phyloP scores from a whole-genome alignment of 2,329 filamentous ascomycete species.

The Aschersonia sp. region DNA sequence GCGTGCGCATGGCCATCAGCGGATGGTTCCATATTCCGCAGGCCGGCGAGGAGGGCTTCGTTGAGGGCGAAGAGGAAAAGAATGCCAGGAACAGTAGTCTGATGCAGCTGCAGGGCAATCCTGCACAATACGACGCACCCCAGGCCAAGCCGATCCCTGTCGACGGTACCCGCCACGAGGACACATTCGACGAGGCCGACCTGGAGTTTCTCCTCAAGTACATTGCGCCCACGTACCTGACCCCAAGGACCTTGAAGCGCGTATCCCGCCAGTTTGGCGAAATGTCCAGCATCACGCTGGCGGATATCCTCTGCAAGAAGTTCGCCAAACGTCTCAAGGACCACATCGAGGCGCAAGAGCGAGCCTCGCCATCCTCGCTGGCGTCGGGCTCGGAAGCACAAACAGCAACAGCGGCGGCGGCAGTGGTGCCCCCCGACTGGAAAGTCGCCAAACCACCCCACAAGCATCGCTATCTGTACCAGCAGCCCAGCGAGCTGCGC shows the following conservation, averaged over 20 bases:
- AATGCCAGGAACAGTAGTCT: constrained; percentile 81
- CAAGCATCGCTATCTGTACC: constrained; percentile 86
- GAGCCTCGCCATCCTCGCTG: constrained; percentile 6
- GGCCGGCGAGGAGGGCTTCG: constrained; percentile 80
- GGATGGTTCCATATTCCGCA: constrained; percentile 99
- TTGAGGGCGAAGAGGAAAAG: constrained; percentile 76
- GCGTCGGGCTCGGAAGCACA: too few species aligned
- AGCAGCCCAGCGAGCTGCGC: constrained; percentile 36
- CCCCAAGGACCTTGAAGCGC: constrained; percentile 77
- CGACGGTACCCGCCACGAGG: constrained; percentile 22
- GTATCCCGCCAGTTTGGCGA: constrained; percentile 68
- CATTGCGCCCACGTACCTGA: constrained; percentile 79
- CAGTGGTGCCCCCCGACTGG: constrained; percentile 49
- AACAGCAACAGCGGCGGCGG: constrained; percentile 26
- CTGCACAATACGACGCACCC: constrained; percentile 77
- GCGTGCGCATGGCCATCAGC: constrained; percentile 92
- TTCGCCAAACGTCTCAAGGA: constrained; percentile 59
- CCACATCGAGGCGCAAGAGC: constrained; percentile 48
- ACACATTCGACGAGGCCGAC: constrained; percentile 58
- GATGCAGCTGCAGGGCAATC: constrained; percentile 83
- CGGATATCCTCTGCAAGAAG: constrained; percentile 62
- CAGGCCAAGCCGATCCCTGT: constrained; percentile 41
- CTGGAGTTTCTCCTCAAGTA: constrained; percentile 84
- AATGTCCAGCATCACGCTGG: constrained; percentile 70
- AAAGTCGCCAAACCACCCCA: constrained; percentile 76